Evolutionary conservation across 352 stramenopile species (phyloP).

Genomic region (Globisporangium cylindrosporum): DNA sequence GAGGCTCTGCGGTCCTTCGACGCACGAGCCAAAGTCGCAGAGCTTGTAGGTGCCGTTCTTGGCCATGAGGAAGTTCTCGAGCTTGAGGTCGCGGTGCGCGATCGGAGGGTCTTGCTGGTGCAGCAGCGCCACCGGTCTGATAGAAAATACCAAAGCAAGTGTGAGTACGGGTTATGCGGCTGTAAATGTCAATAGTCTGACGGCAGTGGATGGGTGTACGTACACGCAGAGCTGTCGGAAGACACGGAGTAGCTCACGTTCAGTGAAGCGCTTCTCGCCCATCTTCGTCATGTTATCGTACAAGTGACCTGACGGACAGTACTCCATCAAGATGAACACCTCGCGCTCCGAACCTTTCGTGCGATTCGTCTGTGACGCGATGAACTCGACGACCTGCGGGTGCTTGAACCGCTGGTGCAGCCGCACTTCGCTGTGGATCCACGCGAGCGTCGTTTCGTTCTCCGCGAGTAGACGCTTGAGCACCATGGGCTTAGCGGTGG

Average conservation of each 20-base stretch:
- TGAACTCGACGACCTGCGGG: conserved; percentile 66
- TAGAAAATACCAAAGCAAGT: neutral
- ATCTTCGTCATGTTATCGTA: conserved; percentile 93
- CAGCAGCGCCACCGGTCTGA: conserved; percentile 56
- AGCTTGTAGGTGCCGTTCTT: conserved; percentile 92
- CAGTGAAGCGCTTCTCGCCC: conserved; percentile 59
- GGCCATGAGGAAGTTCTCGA: conserved; percentile 95
- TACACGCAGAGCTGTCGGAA: conserved; percentile 78
- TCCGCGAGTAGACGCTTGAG: conserved; percentile 75
- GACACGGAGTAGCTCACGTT: conserved; percentile 64
- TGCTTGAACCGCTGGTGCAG: conserved; percentile 73
- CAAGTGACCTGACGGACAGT: conserved; percentile 91
- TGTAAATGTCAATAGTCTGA: neutral
- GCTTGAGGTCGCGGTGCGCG: conserved; percentile 96
- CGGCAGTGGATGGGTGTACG: conserved; percentile 12
- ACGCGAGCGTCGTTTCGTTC: conserved; percentile 56
- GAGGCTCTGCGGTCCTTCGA: conserved; percentile 72
- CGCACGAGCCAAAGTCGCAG: conserved; percentile 94
- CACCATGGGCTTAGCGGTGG: conserved; percentile 43
- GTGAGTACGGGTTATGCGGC: neutral
- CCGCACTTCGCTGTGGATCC: conserved; percentile 67
- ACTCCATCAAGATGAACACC: conserved; percentile 97
- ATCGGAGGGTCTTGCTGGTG: conserved; percentile 87
- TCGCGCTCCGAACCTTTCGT: conserved; percentile 56
- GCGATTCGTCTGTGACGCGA: conserved; percentile 47